Base-by-base conservation (phyloP, 2,329 filamentous ascomycete species). In the Hypocrella siamensis region DNA sequence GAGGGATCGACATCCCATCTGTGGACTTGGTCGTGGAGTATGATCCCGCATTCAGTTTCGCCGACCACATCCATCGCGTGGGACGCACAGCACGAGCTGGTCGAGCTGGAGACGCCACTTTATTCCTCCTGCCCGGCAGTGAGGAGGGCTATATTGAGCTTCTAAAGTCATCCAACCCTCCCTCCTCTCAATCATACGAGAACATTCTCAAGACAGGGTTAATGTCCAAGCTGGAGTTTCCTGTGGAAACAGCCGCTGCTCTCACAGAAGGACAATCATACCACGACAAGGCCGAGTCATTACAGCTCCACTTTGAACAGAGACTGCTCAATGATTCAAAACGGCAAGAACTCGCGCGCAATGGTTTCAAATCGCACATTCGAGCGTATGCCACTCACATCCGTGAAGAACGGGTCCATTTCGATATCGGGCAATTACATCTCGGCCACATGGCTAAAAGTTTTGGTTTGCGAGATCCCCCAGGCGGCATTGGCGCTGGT, bases 21-120 rank as follows among this genome's bases (percentile, higher is more conserved):
- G 83, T 98, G 31, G 90, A 98, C 51, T 67, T 94, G 15, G 85
- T 98, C 31, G 71, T 98, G 35, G 90, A 98, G 53, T 96, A 93
- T 50, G 90, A 98, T 49, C 86, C 90, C 0, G 83, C 90, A 3
- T 96, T 96, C 56, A 84, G 80, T 49, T 76, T 84, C 17, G 81
- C 86, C 38, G 90, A 98, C 52, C 90, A 98, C 52, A 69, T 94
- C 6, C 90, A 98, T 58, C 79, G 90, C 34, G 83, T 96, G 34
- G 90, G 90, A 33, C 80, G 90, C 52, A 98, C 90, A 9, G 90
- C 90, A 4, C 82, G 90, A 63, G 83, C 92, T 1, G 90, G 90
- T 12, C 79, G 82, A 5, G 71, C 88, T 9, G 90, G 90, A 18
- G 77, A 86, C 34, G 85, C 90, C 1, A 67, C 82, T 9, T 75